A percentile compares a stretch with the other conserved stretches of the same genome.
Conservation (phyloP, 805 yeast species). For the Ogataea ganodermae region DNA sequence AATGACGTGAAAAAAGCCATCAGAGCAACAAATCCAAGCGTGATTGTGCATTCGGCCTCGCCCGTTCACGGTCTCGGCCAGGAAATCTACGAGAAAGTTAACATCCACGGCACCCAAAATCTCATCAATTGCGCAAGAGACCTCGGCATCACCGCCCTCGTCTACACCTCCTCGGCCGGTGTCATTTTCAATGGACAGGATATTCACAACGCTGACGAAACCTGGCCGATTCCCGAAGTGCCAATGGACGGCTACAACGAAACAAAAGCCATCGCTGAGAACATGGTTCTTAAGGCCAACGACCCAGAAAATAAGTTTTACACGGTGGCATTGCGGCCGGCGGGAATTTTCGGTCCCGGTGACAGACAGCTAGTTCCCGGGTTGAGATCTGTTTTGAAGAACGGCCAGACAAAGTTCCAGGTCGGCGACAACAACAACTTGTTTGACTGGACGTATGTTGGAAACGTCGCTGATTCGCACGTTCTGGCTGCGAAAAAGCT, state of each 20-base stretch:
- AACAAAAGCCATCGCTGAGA: slow-evolving; percentile 91
- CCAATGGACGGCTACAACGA: slow-evolving; percentile 98
- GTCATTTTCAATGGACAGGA: slow-evolving; percentile 96
- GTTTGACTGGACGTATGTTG: slow-evolving; percentile 98
- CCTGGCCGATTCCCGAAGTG: slow-evolving; percentile 86
- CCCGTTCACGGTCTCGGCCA: slow-evolving; percentile 91
- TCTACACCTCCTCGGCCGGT: slow-evolving; percentile 96
- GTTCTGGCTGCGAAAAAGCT: slow-evolving; percentile 85
- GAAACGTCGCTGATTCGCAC: slow-evolving; percentile 96
- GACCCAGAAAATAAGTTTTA: slow-evolving; percentile 53
- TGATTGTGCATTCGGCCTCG: slow-evolving; percentile 93
- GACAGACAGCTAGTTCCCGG: slow-evolving; percentile 97
- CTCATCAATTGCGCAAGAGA: slow-evolving; percentile 64
- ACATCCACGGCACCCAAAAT: slow-evolving; percentile 84
- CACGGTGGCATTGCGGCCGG: slow-evolving; percentile 91
- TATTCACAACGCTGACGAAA: slow-evolving; percentile 87
- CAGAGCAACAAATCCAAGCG: slow-evolving; percentile 57
- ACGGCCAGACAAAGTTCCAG: slow-evolving; percentile 90
- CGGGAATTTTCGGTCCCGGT: slow-evolving; percentile 98
- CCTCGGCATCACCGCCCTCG: slow-evolving; percentile 60
- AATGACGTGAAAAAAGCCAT: slow-evolving; percentile 70
- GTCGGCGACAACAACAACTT: slow-evolving; percentile 91
- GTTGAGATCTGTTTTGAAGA: slow-evolving; percentile 73
- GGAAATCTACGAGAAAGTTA: slow-evolving; percentile 82
- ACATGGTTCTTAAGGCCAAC: slow-evolving; percentile 74